Evolutionary conservation across 495 filamentous ascomycete species (phyloP).

Genomic region (Bryoglossum gracile): DNA sequence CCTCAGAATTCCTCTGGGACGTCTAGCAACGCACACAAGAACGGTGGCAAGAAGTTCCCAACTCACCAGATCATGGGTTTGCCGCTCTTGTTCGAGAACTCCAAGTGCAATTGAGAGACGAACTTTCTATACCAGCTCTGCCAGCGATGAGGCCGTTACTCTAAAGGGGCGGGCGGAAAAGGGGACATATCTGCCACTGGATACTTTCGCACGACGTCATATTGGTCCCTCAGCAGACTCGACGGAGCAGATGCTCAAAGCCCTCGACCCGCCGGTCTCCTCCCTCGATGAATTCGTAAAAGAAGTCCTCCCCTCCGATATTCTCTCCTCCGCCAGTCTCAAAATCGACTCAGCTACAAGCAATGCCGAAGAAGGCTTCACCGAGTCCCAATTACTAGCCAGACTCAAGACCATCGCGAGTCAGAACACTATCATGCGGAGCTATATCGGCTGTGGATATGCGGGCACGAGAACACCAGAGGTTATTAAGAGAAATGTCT

Average conservation of each 20-base stretch:
- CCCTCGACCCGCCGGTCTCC: conserved; percentile 65
- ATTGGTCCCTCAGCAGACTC: conserved; percentile 80
- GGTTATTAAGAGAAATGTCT: conserved; percentile 89
- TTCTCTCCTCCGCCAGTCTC: conserved; percentile 63
- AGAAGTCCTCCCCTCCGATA: conserved; percentile 77
- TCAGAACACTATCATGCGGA: conserved; percentile 53
- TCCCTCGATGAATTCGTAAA: conserved; percentile 82
- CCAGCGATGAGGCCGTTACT: conserved; percentile 20
- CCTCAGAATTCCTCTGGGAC: conserved; percentile 13
- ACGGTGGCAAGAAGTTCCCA: too few species aligned
- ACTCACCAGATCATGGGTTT: conserved; percentile 17
- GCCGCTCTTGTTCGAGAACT: not conserved
- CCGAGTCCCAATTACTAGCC: conserved; percentile 63
- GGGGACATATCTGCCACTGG: conserved; percentile 26
- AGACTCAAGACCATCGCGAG: conserved; percentile 55
- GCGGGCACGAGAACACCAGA: conserved; percentile 78
- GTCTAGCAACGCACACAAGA: conserved; percentile 3
- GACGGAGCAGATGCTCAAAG: conserved; percentile 71
- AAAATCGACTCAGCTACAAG: conserved; percentile 36
- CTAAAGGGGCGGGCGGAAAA: not conserved
- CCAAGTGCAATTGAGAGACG: conserved; percentile 8
- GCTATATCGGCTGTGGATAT: conserved; percentile 85
- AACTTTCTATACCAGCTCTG: conserved; percentile 23
- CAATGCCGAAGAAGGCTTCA: conserved; percentile 45
- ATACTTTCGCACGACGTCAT: conserved; percentile 79